phyloP scores from a whole-genome alignment of 495 filamentous ascomycete species.

The Talaromyces borbonicus region DNA sequence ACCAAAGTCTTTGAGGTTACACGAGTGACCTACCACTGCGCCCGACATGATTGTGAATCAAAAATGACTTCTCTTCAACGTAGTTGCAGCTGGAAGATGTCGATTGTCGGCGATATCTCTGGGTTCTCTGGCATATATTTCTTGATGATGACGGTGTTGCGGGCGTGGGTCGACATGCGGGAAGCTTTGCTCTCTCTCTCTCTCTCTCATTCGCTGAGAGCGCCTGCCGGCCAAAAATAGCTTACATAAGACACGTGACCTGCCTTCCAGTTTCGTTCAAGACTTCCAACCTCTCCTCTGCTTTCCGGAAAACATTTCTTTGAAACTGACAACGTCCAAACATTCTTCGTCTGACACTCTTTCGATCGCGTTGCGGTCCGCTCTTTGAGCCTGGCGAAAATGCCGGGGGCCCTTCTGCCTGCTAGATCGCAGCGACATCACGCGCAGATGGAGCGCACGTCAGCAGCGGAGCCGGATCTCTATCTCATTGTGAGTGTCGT shows the following conservation, averaged over 20 bases:
- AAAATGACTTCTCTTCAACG: neutral
- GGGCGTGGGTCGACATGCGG: conserved; percentile 10
- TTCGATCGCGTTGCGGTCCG: conserved; percentile 18
- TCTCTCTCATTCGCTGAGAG: conserved; percentile 3
- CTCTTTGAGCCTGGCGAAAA: conserved; percentile 37
- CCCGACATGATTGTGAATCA: conserved; percentile 39
- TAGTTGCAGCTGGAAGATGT: no score
- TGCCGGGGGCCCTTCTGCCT: conserved; percentile 55
- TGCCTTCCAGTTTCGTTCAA: neutral
- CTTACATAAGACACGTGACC: conserved; percentile 1
- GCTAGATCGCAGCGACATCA: conserved; percentile 43
- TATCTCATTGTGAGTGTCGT: conserved; percentile 66
- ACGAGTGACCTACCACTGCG: conserved; percentile 36
- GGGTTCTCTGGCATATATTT: neutral
- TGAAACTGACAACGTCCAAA: neutral
- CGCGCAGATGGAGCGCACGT: conserved; percentile 37
- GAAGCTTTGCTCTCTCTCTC: conserved; percentile 24
- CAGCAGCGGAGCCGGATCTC: conserved; percentile 48
- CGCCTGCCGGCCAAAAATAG: neutral
- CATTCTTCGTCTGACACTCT: neutral
- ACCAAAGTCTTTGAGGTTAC: neutral
- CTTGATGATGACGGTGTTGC: conserved; percentile 12
- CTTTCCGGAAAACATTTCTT: neutral
- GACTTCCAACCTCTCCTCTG: neutral
- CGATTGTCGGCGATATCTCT: no score